Evolutionary conservation across 73 alveolate genomes (phyloP), one percentile per base, ranked within the genome.

Genomic region (Blepharisma japonicum): DNA sequence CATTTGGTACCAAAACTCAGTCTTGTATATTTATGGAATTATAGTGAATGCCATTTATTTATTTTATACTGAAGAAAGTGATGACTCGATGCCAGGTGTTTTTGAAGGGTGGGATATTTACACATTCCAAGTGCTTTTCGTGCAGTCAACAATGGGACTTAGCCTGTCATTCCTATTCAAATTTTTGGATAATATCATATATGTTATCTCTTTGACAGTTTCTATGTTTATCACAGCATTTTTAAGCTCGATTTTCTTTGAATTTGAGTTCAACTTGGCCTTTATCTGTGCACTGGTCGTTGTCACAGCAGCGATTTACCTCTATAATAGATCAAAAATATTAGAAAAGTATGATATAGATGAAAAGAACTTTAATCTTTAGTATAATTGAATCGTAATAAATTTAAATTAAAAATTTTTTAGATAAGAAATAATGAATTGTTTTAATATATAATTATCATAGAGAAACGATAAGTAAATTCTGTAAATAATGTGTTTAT

Each of bases 201-300:
- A 70, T 70, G 80, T 70, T 18, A n/a, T 70, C 46, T 70, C 80
- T n/a, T 70, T 70, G 61, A 70, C 80, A 18, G 39, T 70, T 54
- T 45, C 68, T n/a, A 70, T 70, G 80, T 45, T 70, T 25, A 70
- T 70, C 9, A 18, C 80, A 14, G 66, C 80, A 2, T 7, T 70
- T 11, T 47, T 70, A 11, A 45, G 68, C 80, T 14, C 14, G 2
- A 14, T 70, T 70, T 5, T 38, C 66, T 70, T 38, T 47, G 80
- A 70, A 2, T 70, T 70, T 45, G 68, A 70, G 4, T 45, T 70
- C 42, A 45, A 18, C 32, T 14, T 47, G 25, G 11, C 61, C 6
- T 70, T 70, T 25, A 45, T n/a, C 1, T 70, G 80, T 45, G 80
- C 80, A 39, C 4, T 70, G 21, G 56, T 45, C 20, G 42, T 47